Evolutionary conservation across 2,329 filamentous ascomycete genomes (phyloP), one percentile per base, ranked within the genome.

Genomic region (Torrubiella hemipterigena): DNA sequence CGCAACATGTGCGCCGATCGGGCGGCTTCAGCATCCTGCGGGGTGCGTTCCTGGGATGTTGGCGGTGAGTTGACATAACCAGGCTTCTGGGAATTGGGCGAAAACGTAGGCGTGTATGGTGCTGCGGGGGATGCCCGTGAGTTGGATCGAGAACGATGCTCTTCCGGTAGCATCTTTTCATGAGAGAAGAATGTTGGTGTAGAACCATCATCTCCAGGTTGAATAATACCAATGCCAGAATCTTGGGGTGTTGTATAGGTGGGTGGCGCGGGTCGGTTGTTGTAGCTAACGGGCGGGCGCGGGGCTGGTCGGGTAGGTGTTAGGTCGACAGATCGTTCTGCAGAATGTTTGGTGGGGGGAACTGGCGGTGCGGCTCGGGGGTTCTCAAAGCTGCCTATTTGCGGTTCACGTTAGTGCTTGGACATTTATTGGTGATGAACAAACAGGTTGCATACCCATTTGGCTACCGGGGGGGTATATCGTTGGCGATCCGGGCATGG

Each of bases 361-460:
- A 95, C 82, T 9, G 89, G 91, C 40, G 91, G 91, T 23, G 91
- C 83, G 13, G 89, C 83, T 49, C 91, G 75, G 29, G 91, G 91
- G 51, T 98, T 96, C 61, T 96, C 91, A 58, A 96, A 98, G 63
- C 85, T 96, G 51, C 84, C 82, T 68, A 21, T 16, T 19, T 30
- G 35, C 29, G 20, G 29, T 24, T 15, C 17, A 15, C 7, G 10
- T 36, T 29, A 36, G 34, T 6, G 3, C 15, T 12, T 19, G 15
- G 13, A 14, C 7, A n/a, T 12, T 17, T 9, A 17, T 16, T 11
- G 13, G 7, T 6, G 14, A 4, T 8, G 16, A 12, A 20, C 1
- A 15, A 17, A 27, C 13, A 14, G 7, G n/a, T 9, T 11, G 14
- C 57, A 68, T 70, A 59, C 67, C 62, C 49, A 62, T 62, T 55